Conservation (phyloP, 306 rosid species). For the Trifolium dubium region DNA sequence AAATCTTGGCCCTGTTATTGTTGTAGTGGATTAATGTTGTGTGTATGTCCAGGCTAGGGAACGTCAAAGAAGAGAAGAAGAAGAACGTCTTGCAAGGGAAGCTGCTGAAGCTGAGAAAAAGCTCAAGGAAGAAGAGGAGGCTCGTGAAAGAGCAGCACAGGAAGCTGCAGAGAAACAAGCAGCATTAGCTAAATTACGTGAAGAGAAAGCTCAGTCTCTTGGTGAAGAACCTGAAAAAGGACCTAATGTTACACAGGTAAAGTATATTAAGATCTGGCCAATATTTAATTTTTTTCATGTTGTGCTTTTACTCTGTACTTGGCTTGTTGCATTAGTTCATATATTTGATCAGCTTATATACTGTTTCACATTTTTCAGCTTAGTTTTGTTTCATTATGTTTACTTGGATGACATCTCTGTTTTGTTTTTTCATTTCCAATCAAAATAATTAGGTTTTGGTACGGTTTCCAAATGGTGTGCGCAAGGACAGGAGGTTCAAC, state of each 20-base stretch:
- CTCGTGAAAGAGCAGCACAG: slow-evolving; percentile 77
- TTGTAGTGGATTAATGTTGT: slow-evolving; percentile 40
- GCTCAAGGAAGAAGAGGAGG: slow-evolving; percentile 88
- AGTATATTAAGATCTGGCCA: slow-evolving; percentile 18
- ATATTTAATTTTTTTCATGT: slow-evolving; percentile 22
- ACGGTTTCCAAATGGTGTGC: slow-evolving; percentile 91
- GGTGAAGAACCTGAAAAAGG: slow-evolving; percentile 97
- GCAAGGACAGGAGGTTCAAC: slow-evolving; percentile 91
- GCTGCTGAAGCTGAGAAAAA: slow-evolving; percentile 96
- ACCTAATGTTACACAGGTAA: slow-evolving; percentile 88
- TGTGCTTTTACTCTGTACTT: slow-evolving; percentile 9
- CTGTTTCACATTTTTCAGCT: neutral
- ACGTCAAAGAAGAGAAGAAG: slow-evolving; percentile 83
- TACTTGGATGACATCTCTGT: slow-evolving; percentile 20
- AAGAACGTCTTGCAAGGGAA: slow-evolving; percentile 92
- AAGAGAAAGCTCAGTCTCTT: slow-evolving; percentile 81
- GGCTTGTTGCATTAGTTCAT: slow-evolving; percentile 13
- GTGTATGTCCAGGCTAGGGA: slow-evolving; percentile 81
- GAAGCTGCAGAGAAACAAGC: slow-evolving; percentile 95
- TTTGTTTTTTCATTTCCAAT: neutral
- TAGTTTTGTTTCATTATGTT: slow-evolving; percentile 17
- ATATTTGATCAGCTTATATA: neutral
- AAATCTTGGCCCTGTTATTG: slow-evolving; percentile 31
- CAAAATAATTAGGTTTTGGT: slow-evolving; percentile 75
- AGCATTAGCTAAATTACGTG: slow-evolving; percentile 73